A percentile compares a stretch with the other conserved stretches of the same genome.
phyloP scores from a whole-genome alignment of 2,329 filamentous ascomycete genomes.

The Exophiala mesophila region DNA sequence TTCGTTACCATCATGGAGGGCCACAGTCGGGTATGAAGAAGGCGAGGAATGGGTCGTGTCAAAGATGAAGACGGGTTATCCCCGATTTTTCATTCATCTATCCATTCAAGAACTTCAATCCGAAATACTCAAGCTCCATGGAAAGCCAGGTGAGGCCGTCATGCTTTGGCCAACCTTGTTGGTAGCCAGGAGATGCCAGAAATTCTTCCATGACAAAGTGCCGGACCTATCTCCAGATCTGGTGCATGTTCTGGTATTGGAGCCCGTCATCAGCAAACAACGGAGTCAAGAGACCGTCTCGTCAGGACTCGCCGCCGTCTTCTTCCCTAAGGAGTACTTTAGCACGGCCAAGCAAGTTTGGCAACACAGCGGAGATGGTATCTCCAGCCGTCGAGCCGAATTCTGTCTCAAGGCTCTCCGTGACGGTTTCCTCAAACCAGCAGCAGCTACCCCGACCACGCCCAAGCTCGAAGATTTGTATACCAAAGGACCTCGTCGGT shows the following conservation, averaged over 20 bases:
- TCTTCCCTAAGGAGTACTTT: constrained; percentile 65
- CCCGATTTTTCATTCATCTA: constrained; percentile 88
- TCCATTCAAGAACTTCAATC: constrained; percentile 68
- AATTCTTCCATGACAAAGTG: constrained; percentile 63
- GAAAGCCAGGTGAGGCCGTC: constrained; percentile 51
- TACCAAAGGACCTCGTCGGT: constrained; percentile 70
- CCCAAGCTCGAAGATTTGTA: constrained; percentile 30
- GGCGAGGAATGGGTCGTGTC: constrained; percentile 79
- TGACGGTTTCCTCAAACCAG: constrained; percentile 56
- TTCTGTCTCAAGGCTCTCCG: constrained; percentile 74
- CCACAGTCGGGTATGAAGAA: constrained; percentile 92
- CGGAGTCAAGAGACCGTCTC: constrained; percentile 40
- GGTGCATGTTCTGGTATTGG: constrained; percentile 58
- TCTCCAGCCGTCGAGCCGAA: constrained; percentile 85
- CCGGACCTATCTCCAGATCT: constrained; percentile 47
- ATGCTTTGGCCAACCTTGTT: constrained; percentile 75
- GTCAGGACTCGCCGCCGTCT: constrained; percentile 62
- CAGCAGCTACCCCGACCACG: constrained; percentile 25
- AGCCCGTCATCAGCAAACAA: constrained; percentile 54
- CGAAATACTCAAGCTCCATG: constrained; percentile 62
- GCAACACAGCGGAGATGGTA: constrained; percentile 91
- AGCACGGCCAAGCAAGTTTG: constrained; percentile 85
- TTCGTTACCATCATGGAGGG: constrained; percentile 85
- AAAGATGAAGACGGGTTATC: constrained; percentile 86
- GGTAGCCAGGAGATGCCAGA: constrained; percentile 66